These are phyloP conservation scores for Colletotrichum sp. DNA, from an alignment of 2,329 filamentous ascomycete genomes.

Conservation along the genomic window DNA sequence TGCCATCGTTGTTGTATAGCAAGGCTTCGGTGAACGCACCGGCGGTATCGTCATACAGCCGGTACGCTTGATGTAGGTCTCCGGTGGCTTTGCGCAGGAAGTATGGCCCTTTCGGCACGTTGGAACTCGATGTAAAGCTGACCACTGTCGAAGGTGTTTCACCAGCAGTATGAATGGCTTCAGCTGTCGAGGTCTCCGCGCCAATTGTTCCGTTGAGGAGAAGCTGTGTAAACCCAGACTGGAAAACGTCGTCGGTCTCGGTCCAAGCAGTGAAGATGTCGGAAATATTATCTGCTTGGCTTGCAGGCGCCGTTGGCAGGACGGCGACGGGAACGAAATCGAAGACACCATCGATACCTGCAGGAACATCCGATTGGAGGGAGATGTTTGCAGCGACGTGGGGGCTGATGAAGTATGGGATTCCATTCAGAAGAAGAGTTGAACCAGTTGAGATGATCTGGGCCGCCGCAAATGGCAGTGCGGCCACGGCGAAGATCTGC, in stretches of 20 bases:
- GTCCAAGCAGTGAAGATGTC: not conserved
- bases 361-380: not conserved
- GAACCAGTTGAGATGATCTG: not conserved
- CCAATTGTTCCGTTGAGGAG: fast-evolving
- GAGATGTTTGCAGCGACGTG: not conserved
- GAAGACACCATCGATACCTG: not conserved
- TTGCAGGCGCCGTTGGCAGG: not conserved
- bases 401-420: not conserved
- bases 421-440: not conserved
- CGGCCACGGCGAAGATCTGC: not conserved
- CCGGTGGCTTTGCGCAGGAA: not conserved
- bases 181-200: not conserved
- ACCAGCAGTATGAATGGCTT: fast-evolving
- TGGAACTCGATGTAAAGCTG: not conserved
- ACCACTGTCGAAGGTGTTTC: not conserved
- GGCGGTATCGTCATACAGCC: not conserved
- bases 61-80: not conserved
- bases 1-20: not conserved
- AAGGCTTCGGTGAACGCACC: conserved; percentile 23
- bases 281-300: not conserved
- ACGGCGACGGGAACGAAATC: not conserved
- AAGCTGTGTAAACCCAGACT: not conserved
- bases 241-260: not conserved
- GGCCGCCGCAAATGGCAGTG: not conserved
- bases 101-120: not conserved